Conservation (phyloP, 2,329 filamentous ascomycete species). For the Periconia macrospinosa region DNA sequence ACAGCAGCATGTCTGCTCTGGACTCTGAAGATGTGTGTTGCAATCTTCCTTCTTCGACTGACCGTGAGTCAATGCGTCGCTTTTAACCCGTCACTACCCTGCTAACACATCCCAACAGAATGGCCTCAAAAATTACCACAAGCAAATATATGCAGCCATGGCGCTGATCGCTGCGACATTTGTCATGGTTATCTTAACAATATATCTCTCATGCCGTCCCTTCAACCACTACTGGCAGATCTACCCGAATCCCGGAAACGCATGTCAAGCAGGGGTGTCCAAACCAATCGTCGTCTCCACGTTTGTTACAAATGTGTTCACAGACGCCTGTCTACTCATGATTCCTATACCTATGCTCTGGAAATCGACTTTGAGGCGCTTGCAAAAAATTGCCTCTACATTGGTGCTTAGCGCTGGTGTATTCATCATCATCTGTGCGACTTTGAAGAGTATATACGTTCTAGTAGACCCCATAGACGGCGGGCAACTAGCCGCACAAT, state of each 20-base stretch:
- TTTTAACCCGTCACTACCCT: not conserved
- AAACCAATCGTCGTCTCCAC: constrained; percentile 12
- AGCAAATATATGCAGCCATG: constrained; percentile 52
- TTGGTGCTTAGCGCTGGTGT: constrained; percentile 59
- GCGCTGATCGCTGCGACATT: constrained; percentile 53
- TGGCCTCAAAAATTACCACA: constrained; percentile 11
- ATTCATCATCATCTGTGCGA: constrained; percentile 60
- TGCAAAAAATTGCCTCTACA: constrained; percentile 57
- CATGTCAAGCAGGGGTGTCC: constrained; percentile 13
- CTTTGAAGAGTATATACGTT: constrained; percentile 58
- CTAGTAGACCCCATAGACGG: constrained; percentile 46
- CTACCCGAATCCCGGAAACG: constrained; percentile 56
- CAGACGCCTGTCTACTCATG: constrained; percentile 61
- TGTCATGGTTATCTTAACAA: constrained; percentile 52
- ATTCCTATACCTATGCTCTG: constrained; percentile 62
- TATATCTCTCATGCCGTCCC: constrained; percentile 57
- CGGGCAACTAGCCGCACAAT: constrained; percentile 46
- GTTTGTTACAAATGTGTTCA: constrained; percentile 55
- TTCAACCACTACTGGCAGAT: constrained; percentile 63
- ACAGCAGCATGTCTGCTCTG: constrained; percentile 57
- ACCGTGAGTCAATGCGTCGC: constrained; percentile 13
- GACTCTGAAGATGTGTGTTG: constrained; percentile 58
- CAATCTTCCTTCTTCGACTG: constrained; percentile 59
- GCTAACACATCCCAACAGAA: constrained; percentile 4
- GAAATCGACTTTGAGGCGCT: constrained; percentile 50